Evolutionary conservation across 306 rosid genomes (phyloP).

Genomic region (Spatholobus suberectus): DNA sequence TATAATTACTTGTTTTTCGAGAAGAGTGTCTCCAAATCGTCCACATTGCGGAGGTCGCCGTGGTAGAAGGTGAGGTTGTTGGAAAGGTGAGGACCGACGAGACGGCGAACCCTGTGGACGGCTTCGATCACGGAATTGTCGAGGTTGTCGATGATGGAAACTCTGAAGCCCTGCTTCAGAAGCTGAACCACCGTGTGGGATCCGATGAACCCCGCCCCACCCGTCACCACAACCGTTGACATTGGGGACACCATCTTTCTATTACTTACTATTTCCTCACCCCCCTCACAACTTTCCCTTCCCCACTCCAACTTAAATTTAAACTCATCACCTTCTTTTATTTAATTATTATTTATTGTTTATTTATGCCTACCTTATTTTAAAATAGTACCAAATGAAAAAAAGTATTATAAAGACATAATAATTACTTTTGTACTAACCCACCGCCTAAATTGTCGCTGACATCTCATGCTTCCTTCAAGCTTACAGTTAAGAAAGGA

Average conservation of each 20-base stretch:
- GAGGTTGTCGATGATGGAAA: constrained; percentile 67
- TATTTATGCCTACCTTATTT: too few relatives aligned
- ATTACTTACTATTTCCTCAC: too few relatives aligned
- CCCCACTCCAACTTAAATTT: not conserved
- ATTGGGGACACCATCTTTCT: constrained; percentile 43
- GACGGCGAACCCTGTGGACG: constrained; percentile 61
- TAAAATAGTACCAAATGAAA: too few relatives aligned
- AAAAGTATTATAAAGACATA: too few relatives aligned
- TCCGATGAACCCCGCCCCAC: constrained; percentile 85
- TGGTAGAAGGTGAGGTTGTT: constrained; percentile 63
- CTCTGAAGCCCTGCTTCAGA: constrained; percentile 65
- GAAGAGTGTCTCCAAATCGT: constrained; percentile 69
- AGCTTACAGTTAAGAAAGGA: too few relatives aligned
- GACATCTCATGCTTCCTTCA: too few relatives aligned
- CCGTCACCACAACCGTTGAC: constrained; percentile 69
- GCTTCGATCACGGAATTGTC: constrained; percentile 70
- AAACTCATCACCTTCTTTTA: not conserved
- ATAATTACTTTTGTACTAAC: too few relatives aligned
- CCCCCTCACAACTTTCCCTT: not conserved
- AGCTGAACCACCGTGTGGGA: constrained; percentile 84
- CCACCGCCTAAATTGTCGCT: too few relatives aligned
- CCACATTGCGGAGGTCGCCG: constrained; percentile 69
- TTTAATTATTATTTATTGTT: too few relatives aligned
- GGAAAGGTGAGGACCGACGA: constrained; percentile 67
- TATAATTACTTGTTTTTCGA: constrained; percentile 56